Evolutionary conservation across 352 stramenopile genomes (phyloP), one percentile per base, ranked within the genome.

Genomic region (Phytophthora multivora): DNA sequence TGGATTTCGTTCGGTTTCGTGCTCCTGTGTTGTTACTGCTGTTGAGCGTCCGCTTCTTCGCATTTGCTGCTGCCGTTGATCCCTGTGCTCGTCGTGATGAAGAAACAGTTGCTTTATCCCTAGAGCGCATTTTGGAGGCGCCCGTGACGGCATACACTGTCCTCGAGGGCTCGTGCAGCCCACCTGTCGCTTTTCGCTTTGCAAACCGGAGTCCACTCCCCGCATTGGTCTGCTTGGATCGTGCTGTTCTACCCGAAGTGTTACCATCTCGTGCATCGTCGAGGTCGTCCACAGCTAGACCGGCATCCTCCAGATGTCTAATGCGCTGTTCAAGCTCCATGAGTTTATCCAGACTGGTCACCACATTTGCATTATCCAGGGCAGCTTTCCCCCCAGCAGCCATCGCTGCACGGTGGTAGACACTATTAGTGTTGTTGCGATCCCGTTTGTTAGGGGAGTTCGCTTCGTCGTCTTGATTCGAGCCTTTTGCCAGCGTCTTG

Each of bases 261-360:
- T 56, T 61, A 7, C 51, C 63, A 40, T 63, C 54, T 16, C 59
- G 49, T 0, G 51, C 49, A 15, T 54, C 16, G 21, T 79, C 69
- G 11, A 71, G 67, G 21, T 88, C 73, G 16, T 86, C 77, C 7
- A 75, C 71, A 2, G 74, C 77, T 5, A 90, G 51, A 0, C 79
- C 80, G 0, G 79, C 77, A 51, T 86, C 85, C 51, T 97, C 90
- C 28, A 97, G 64, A 35, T 89, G 77, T 0, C 77, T 76, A 51
- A 97, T 97, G 9, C 90, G 81, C 64, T 91, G 82, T 63, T 97
- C 90, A 3, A 97, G 74, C 50, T 97, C 89, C 66, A 97, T 90
- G 5, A 97, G 83, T 39, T 90, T 91, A 61, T 94, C 85, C 15
- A 97, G 71, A 52, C 78, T 93, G 38, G 69, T 83, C 38, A 96